Percentiles rank a stretch among this genome's conserved stretches.
These are phyloP conservation scores for Candida jianshihensis DNA, from an alignment of 805 yeast genomes.

Conservation along the genomic window DNA sequence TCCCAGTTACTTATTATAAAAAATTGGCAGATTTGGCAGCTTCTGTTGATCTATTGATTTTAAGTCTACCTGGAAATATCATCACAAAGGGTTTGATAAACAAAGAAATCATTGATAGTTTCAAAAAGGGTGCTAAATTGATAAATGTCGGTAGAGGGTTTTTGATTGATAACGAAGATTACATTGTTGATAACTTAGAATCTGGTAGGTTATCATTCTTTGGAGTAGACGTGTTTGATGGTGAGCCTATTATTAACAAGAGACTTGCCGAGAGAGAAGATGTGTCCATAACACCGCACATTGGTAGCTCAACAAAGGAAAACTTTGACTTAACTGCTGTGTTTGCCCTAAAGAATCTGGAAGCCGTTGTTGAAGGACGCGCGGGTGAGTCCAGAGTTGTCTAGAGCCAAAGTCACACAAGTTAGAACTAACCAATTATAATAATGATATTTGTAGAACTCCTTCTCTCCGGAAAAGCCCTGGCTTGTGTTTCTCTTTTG, in stretches of 20 bases:
- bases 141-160: constrained; percentile 58
- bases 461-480: too few species aligned
- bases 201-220: constrained; percentile 44
- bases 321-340: constrained; percentile 38
- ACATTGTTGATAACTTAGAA: constrained; percentile 31
- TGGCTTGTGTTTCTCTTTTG: neutral
- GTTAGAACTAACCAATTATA: too few species aligned
- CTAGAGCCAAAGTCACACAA: neutral
- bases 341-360: constrained; percentile 38
- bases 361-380: constrained; percentile 27
- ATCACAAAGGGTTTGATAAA: constrained; percentile 44
- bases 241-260: constrained; percentile 40
- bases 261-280: constrained; percentile 28
- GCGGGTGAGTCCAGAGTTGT: constrained; percentile 17
- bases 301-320: constrained; percentile 50
- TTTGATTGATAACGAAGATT: constrained; percentile 41
- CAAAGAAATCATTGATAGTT: constrained; percentile 29
- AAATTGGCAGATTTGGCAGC: constrained; percentile 28
- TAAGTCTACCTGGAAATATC: constrained; percentile 51
- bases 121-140: constrained; percentile 36
- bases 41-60: constrained; percentile 43
- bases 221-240: constrained; percentile 54
- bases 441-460: too few species aligned
- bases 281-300: constrained; percentile 52
- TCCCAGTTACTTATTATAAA: constrained; percentile 31